These are phyloP conservation scores for Bothriochloa decipiens DNA, from an alignment of 176 grass and related monocot genomes.

Conservation along the genomic window DNA sequence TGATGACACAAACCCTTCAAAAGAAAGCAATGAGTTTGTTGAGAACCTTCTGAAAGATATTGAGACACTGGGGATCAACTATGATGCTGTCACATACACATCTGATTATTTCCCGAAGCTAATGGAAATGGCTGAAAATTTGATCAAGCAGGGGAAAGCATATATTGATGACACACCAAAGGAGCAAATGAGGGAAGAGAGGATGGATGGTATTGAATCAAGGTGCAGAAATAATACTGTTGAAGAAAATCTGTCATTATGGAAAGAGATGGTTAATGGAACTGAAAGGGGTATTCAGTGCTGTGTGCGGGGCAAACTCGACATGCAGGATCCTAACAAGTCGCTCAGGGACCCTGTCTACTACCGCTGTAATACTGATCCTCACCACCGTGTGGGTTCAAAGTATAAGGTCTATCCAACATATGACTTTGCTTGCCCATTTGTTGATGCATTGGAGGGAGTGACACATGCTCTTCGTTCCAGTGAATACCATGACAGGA, in stretches of 20 bases:
- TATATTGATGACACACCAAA: conserved; percentile 87
- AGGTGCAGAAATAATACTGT: conserved; percentile 66
- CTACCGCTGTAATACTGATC: conserved; percentile 65
- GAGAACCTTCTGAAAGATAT: conserved; percentile 90
- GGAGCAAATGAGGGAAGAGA: conserved; percentile 87
- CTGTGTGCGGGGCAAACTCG: conserved; percentile 77
- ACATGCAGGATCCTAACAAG: conserved; percentile 84
- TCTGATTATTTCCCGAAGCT: conserved; percentile 83
- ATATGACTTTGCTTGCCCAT: conserved; percentile 89
- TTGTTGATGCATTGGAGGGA: conserved; percentile 73
- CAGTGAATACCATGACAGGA: conserved; percentile 91
- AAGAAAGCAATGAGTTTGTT: conserved; percentile 89
- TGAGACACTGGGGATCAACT: conserved; percentile 74
- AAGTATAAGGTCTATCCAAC: conserved; percentile 78
- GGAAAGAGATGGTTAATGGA: conserved; percentile 80
- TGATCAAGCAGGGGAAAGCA: conserved; percentile 76
- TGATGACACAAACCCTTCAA: conserved; percentile 90
- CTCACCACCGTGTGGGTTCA: conserved; percentile 72
- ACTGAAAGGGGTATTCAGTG: conserved; percentile 72
- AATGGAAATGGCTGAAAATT: conserved; percentile 76
- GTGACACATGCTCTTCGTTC: conserved; percentile 78
- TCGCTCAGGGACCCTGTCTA: conserved; percentile 76
- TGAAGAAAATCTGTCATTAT: conserved; percentile 65
- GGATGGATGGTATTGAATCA: conserved; percentile 90
- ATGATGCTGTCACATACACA: conserved; percentile 81